Percentiles rank a stretch among this genome's conserved stretches.
phyloP scores from a whole-genome alignment of 441 rosid species.

The Lepidium campestre region DNA sequence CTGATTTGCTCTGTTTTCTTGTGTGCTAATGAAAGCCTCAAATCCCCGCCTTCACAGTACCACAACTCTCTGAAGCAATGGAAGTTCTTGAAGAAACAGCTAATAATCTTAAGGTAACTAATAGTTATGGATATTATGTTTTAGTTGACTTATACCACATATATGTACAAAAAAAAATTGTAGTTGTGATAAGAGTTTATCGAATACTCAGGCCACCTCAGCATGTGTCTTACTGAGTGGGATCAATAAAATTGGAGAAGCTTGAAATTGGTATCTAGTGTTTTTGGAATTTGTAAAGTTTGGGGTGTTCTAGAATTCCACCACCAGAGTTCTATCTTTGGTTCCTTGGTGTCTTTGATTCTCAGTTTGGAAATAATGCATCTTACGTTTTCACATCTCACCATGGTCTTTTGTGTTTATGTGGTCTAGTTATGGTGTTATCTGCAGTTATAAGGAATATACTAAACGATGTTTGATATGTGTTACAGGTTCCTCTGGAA shows the following conservation, averaged over 20 bases:
- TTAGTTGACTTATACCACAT: background rate
- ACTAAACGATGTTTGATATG: conserved; percentile 4
- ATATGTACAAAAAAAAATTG: background rate
- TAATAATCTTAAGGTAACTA: conserved; percentile 42
- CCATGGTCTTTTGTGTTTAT: background rate
- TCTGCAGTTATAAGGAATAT: background rate
- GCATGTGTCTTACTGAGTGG: background rate
- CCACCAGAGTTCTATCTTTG: background rate
- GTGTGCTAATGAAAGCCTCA: conserved; percentile 65
- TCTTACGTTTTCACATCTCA: background rate
- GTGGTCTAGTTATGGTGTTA: background rate
- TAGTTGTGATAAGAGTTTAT: background rate
- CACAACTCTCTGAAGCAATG: conserved; percentile 86
- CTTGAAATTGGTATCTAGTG: background rate
- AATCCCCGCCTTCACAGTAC: conserved; percentile 79
- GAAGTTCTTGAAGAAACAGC: conserved; percentile 60
- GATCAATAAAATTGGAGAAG: background rate
- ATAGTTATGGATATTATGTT: background rate
- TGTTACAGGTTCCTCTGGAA: conserved; percentile 60
- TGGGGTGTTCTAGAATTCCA: background rate
- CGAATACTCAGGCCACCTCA: background rate
- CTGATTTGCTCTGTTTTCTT: conserved; percentile 54
- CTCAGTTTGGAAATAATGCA: background rate
- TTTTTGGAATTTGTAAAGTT: background rate
- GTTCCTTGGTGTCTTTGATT: background rate